Conservation (phyloP, 1,284 basidiomycete genomes). For the Lentinula novae-zelandiae region DNA sequence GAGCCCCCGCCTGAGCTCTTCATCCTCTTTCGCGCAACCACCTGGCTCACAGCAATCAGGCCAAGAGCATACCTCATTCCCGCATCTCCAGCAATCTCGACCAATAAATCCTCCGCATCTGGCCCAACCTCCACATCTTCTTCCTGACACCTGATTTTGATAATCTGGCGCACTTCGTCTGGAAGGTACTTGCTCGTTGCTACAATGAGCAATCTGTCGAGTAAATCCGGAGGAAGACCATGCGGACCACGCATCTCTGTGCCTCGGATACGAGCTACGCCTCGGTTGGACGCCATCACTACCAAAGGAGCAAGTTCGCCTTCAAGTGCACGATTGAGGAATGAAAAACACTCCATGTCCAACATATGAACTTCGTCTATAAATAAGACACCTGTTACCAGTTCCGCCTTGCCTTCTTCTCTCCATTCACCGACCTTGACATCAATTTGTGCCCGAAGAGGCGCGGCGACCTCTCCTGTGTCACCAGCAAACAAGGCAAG, state of each 20-base stretch:
- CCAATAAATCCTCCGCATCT: slow-evolving; percentile 76
- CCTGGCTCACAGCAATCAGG: slow-evolving; percentile 86
- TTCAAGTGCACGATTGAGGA: slow-evolving; percentile 95
- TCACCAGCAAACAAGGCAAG: slow-evolving; percentile 81
- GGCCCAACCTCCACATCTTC: slow-evolving; percentile 88
- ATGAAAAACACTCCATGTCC: slow-evolving; percentile 99
- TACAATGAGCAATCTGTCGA: slow-evolving; percentile 95
- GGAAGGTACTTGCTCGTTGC: slow-evolving; percentile 87
- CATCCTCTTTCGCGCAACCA: slow-evolving; percentile 73
- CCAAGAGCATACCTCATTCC: slow-evolving; percentile 90
- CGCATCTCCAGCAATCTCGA: slow-evolving; percentile 83
- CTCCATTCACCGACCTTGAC: slow-evolving; percentile 96
- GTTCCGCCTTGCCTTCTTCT: slow-evolving; percentile 98
- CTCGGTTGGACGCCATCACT: slow-evolving; percentile 98
- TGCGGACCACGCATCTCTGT: slow-evolving; percentile 94
- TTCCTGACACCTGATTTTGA: slow-evolving; percentile 93
- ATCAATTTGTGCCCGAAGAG: slow-evolving; percentile 95
- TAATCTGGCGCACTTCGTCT: slow-evolving; percentile 88
- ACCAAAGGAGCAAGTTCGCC: slow-evolving; percentile 92
- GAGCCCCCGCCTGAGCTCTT: slow-evolving; percentile 41
- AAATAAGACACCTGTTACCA: slow-evolving; percentile 93
- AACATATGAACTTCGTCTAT: slow-evolving; percentile 99
- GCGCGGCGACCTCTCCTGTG: slow-evolving; percentile 98
- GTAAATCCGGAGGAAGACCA: slow-evolving; percentile 90
- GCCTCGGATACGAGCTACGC: slow-evolving; percentile 92